Base-by-base conservation (phyloP, 257 asterid species). In the Solanum pennellii region DNA sequence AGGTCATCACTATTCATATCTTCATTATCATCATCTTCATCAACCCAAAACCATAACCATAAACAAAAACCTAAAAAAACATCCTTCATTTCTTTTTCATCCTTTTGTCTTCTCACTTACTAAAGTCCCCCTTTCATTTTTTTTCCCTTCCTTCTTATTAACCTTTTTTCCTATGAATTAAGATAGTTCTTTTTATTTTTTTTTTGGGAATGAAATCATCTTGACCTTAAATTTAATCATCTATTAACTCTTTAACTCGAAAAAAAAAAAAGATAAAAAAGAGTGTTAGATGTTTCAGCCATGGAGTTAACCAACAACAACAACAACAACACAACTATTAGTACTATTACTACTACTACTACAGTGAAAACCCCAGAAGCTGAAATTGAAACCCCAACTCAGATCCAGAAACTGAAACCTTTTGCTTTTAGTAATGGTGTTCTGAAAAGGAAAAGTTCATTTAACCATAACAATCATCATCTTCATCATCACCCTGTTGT, bases 341-440 rank as follows among this genome's bases (percentile, higher is more conserved):
- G 15, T 73, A 56, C 62, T 49, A 49, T 18, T 47, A 69, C 89
- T 56, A 59, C 80, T 5, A 20, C 49, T 39, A 56, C 84, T 12
- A 44, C 72, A 9, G 92, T 91, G 27, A 94, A 93, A 90, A 92
- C 94, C 16, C 94, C 94, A 0, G 99, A 96, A 89, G 89, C 94
- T 12, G 98, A 95, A 25, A 45, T 90, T 39, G 98, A 93, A 37
- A 94, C 96, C 25, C 95, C 95, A 10, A 89, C 98, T 29, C 92
- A 96, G 93, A 92, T 93, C 93, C 97, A 90, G n/a, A 89, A 94
- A 16, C 27, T 88, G 0, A 94, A 94, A 60, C 75, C 91, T 9
- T 31, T 93, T 16, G 65, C 92, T 76, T 92, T 94, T 91, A 91
- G 89, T 86, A 95, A 96, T 94, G 99, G 98, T 18, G 96, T 96